These are phyloP conservation scores for Fomitiporia mediterranea DNA, from an alignment of 1,284 basidiomycete species.

Conservation along the genomic window DNA sequence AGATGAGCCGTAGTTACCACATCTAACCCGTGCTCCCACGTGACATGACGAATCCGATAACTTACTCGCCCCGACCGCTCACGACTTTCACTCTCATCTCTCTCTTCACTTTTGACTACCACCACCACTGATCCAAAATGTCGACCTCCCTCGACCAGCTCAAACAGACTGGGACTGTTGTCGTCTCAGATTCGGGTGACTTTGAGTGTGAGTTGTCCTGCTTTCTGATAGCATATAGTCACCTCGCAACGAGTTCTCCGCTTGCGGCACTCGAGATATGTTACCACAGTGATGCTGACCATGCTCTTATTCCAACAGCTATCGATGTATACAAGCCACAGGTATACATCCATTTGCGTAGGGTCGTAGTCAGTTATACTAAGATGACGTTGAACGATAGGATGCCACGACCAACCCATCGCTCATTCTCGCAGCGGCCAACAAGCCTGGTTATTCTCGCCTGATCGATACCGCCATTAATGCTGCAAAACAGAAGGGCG, in stretches of 20 bases:
- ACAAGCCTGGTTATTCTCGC: slow-evolving; percentile 81
- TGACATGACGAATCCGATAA: neutral
- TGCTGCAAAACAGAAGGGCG: slow-evolving; percentile 80
- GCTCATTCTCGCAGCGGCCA: slow-evolving; percentile 88
- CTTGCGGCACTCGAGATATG: neutral
- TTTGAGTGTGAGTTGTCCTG: slow-evolving; percentile 62
- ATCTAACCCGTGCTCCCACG: neutral
- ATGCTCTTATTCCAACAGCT: slow-evolving; percentile 40
- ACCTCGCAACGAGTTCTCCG: neutral
- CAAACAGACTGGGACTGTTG: slow-evolving; percentile 87
- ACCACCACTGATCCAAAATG: slow-evolving; percentile 43
- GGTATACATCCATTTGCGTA: slow-evolving; percentile 34
- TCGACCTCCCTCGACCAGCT: slow-evolving; percentile 83
- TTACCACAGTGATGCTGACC: slow-evolving; percentile 17
- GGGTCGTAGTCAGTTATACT: neutral
- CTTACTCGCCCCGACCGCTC: neutral
- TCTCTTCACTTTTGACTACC: neutral
- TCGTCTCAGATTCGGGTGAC: slow-evolving; percentile 92
- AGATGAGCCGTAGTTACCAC: neutral
- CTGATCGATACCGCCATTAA: slow-evolving; percentile 83
- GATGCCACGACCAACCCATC: slow-evolving; percentile 96
- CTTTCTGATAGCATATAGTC: slow-evolving; percentile 7
- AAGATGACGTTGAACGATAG: slow-evolving; percentile 33
- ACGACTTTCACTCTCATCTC: neutral
- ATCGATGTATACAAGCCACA: slow-evolving; percentile 94